phyloP scores from a whole-genome alignment of 345 rosid genomes.

The Rhodamnia argentea region DNA sequence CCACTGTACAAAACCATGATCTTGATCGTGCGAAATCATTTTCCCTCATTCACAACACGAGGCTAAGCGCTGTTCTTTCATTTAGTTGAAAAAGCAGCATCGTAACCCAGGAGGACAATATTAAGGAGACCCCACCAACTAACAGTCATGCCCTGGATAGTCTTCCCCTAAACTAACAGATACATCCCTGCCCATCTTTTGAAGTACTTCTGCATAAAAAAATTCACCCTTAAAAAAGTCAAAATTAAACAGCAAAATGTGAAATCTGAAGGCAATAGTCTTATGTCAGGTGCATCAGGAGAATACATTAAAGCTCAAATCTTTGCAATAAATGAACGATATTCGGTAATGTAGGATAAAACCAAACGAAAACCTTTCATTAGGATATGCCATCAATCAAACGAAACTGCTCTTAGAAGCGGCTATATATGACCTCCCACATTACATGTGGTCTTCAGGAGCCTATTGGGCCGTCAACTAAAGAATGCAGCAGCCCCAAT shows the following conservation, averaged over 20 bases:
- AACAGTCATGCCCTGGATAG: not conserved
- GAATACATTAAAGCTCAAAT: not conserved
- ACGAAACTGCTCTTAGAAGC: not conserved
- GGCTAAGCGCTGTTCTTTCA: not conserved
- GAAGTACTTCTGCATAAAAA: not conserved
- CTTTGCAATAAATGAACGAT: not conserved
- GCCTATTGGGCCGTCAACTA: not conserved
- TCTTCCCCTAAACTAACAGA: not conserved
- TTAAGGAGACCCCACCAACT: not conserved
- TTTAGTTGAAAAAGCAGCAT: not conserved
- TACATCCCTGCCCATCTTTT: not conserved
- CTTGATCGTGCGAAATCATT: slow-evolving; percentile 47
- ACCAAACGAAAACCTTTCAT: not conserved
- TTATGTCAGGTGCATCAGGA: not conserved
- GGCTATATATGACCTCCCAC: not conserved
- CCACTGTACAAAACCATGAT: slow-evolving; percentile 51
- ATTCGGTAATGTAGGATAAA: not conserved
- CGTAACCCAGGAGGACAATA: not conserved
- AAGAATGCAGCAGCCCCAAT: not conserved
- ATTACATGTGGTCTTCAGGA: not conserved
- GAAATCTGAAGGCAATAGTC: not conserved
- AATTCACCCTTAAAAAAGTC: not conserved
- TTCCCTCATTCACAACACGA: not conserved
- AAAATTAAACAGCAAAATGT: not conserved
- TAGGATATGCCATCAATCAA: not conserved